Evolutionary conservation across 352 stramenopile species (phyloP).

Genomic region (Pythium diclinum): DNA sequence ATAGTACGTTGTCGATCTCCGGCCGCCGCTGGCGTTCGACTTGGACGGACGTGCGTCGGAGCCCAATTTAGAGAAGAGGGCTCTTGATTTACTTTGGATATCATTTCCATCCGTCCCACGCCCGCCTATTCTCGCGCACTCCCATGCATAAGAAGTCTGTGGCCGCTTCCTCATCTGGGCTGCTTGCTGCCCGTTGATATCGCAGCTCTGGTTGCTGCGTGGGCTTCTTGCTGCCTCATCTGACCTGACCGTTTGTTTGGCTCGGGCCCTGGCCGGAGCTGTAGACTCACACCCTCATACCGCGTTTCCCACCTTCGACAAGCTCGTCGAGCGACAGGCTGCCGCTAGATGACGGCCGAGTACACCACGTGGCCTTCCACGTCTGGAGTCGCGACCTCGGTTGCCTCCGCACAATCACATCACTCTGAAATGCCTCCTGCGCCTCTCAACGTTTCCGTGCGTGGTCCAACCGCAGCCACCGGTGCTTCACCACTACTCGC

Average conservation of each 20-base stretch:
- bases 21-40: neutral
- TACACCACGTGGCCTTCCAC: neutral
- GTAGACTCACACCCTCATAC: neutral
- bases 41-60: neutral
- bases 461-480: neutral
- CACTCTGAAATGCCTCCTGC: neutral
- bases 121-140: neutral
- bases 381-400: neutral
- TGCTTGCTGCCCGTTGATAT: neutral
- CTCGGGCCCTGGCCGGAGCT: neutral
- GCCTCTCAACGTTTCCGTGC: conserved; percentile 1
- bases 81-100: neutral
- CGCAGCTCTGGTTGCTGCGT: neutral
- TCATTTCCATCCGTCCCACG: neutral
- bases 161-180: neutral
- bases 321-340: neutral
- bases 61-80: neutral
- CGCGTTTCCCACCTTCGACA: conserved; percentile 1
- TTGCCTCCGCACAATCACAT: neutral
- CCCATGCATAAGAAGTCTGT: conserved; percentile 4
- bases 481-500: neutral
- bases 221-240: neutral
- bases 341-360: neutral
- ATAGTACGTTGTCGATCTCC: neutral
- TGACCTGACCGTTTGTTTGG: conserved; percentile 1